These are phyloP conservation scores for Fomitopsis pinicola DNA, from an alignment of 1,284 basidiomycete species.

Conservation along the genomic window DNA sequence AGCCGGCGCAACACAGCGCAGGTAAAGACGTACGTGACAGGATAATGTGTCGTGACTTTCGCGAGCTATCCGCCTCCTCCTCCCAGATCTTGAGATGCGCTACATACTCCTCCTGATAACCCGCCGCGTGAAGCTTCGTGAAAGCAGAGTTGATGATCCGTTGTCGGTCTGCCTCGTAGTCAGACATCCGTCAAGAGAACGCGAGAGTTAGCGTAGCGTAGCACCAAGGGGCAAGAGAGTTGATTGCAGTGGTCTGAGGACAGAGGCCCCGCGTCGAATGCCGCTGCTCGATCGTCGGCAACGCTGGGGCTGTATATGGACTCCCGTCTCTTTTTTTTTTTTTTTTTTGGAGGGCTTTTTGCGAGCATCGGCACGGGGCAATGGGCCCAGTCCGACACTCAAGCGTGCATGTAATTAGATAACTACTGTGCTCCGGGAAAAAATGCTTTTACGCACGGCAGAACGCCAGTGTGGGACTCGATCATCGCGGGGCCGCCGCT, in stretches of 20 bases:
- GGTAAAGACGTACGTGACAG: constrained; percentile 67
- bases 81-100: constrained; percentile 91
- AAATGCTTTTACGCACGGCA: no score
- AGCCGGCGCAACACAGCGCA: constrained; percentile 4
- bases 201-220: neutral
- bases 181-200: constrained; percentile 39
- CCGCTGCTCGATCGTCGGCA: neutral
- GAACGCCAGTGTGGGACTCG: no score
- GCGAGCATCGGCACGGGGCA: no score
- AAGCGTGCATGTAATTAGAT: no score
- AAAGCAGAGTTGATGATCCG: constrained; percentile 85
- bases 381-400: no score
- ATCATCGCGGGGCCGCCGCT: no score
- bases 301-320: neutral
- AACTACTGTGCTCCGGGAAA: no score
- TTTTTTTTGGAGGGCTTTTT: no score
- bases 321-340: neutral
- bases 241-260: neutral
- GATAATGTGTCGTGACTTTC: constrained; percentile 84
- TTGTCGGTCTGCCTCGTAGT: constrained; percentile 48
- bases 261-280: neutral
- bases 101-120: constrained; percentile 74
- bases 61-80: constrained; percentile 62
- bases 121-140: constrained; percentile 61
- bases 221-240: neutral